Percentiles rank a stretch among this genome's conserved stretches.
phyloP scores from a whole-genome alignment of 2,329 filamentous ascomycete species.

The Knufia petricola region DNA sequence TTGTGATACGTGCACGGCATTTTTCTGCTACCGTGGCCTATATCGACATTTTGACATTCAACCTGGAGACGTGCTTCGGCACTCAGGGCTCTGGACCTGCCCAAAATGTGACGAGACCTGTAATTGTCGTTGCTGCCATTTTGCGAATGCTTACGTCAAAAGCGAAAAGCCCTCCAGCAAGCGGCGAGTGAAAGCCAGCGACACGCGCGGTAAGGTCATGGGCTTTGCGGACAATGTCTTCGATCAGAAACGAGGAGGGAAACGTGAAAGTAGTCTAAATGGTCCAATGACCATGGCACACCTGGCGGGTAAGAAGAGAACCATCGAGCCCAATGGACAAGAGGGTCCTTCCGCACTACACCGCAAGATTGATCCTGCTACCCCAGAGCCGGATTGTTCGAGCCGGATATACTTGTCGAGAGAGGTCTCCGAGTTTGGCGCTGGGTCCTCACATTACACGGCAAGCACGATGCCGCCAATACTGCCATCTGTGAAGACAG shows the following conservation, averaged over 20 bases:
- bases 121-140: slow-evolving; percentile 31
- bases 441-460: slow-evolving; percentile 10
- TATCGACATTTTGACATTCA: slow-evolving; percentile 30
- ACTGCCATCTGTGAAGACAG: slow-evolving; percentile 19
- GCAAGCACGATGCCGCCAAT: slow-evolving; percentile 12
- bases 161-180: slow-evolving; percentile 28
- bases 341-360: slow-evolving; percentile 17
- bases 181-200: slow-evolving; percentile 26
- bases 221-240: slow-evolving; percentile 32
- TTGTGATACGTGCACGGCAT: slow-evolving; percentile 28
- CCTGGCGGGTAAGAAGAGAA: slow-evolving; percentile 20
- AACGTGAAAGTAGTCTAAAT: slow-evolving; percentile 12
- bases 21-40: slow-evolving; percentile 30
- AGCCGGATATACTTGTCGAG: slow-evolving; percentile 13
- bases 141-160: slow-evolving; percentile 27
- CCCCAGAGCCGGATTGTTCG: slow-evolving; percentile 21
- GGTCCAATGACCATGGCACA: slow-evolving; percentile 9
- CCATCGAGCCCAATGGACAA: slow-evolving; percentile 10
- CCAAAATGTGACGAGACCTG: slow-evolving; percentile 29
- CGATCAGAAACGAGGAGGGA: slow-evolving; percentile 27
- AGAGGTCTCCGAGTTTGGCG: slow-evolving; percentile 17
- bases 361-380: slow-evolving; percentile 20
- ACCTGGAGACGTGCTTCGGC: slow-evolving; percentile 25
- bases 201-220: slow-evolving; percentile 27
- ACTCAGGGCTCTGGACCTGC: slow-evolving; percentile 26